phyloP scores from a whole-genome alignment of 495 filamentous ascomycete genomes.

The Ascodesmis nigricans region DNA sequence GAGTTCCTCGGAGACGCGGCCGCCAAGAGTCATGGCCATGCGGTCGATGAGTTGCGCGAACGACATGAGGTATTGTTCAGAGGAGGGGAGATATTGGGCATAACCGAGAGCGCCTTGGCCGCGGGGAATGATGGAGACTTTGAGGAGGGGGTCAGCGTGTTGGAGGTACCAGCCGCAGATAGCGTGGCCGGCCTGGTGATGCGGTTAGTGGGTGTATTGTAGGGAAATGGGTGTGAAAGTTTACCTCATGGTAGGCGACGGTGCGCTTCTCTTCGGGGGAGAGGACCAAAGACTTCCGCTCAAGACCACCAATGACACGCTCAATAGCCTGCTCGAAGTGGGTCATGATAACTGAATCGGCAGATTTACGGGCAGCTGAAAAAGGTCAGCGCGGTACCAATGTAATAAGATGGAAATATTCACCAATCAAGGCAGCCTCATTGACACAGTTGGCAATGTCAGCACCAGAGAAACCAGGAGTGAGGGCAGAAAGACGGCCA shows the following conservation, averaged over 20 bases:
- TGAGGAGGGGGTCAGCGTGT: conserved; percentile 87
- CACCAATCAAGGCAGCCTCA: conserved; percentile 91
- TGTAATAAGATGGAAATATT: conserved; percentile 21
- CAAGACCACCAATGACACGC: conserved; percentile 82
- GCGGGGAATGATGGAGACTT: conserved; percentile 95
- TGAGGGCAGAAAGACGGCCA: conserved; percentile 72
- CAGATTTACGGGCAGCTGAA: conserved; percentile 60
- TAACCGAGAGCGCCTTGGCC: conserved; percentile 85
- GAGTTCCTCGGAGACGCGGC: conserved; percentile 80
- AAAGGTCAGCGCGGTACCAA: conserved; percentile 21
- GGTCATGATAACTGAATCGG: conserved; percentile 51
- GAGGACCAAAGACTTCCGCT: conserved; percentile 88
- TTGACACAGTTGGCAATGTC: conserved; percentile 98
- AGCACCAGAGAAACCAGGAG: conserved; percentile 87
- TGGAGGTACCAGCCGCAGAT: conserved; percentile 97
- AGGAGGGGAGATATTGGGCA: conserved; percentile 79
- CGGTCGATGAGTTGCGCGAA: conserved; percentile 94
- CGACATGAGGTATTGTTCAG: conserved; percentile 85
- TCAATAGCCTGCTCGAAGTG: conserved; percentile 97
- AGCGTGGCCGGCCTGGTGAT: conserved; percentile 58
- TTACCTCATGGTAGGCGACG: conserved; percentile 75
- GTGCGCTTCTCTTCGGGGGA: conserved; percentile 81
- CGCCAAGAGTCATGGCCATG: conserved; percentile 97
- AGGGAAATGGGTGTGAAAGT: too few relatives aligned
- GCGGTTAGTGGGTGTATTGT: conserved; percentile 2